Base-by-base conservation (phyloP, 805 yeast genomes). In the Debaryomyces prosopidis region DNA sequence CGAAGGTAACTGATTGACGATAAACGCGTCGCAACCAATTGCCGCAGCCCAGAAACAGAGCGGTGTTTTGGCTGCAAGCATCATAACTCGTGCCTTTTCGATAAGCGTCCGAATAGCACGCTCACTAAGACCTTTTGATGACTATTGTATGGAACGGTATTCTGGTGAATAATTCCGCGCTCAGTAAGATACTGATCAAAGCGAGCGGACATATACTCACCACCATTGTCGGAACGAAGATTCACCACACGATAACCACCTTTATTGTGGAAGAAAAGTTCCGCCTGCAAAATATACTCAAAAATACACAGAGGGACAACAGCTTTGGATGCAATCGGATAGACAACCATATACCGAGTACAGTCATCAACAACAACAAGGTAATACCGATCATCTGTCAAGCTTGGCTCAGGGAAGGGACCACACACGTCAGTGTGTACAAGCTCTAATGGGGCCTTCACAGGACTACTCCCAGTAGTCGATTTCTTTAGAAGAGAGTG, bases 201-300 rank as follows among this genome's bases (percentile, higher is more conserved):
- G 5, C 15, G 32, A 30, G 15, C 4, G 10, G 32, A 30, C 15
- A 32, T 20, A 33, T 19, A 40, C 18, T 40, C 43, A 8, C 43
- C 43, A 20, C 39, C 43, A 36, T 31, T 39, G 12, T 36, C 36
- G 16, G 28, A 19, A 45, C 59, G 15, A 23, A 45, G 43, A 52
- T 57, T 7, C 53, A 59, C 32, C 5, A 30, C 32, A 12, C 15
- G n/a, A n/a, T 30, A 30, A 6, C 15, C 15, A n/a, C 32, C 32
- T 5, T 12, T 5, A 30, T 30, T 30, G 32, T 30, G 32, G 15
- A 26, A 26, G 30, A 26, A 26, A 8, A 8, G 8, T 26, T 26
- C 30, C 8, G 8, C 11, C 30, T 8, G 8, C 8, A 26, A 11
- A 11, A 26, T 11, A 11, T 26, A 26, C 11, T 26, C 10, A 26